Evolutionary conservation across 2,329 filamentous ascomycete species (phyloP), one percentile per base, ranked within the genome.

Genomic region (Stenocarpella maydis): DNA sequence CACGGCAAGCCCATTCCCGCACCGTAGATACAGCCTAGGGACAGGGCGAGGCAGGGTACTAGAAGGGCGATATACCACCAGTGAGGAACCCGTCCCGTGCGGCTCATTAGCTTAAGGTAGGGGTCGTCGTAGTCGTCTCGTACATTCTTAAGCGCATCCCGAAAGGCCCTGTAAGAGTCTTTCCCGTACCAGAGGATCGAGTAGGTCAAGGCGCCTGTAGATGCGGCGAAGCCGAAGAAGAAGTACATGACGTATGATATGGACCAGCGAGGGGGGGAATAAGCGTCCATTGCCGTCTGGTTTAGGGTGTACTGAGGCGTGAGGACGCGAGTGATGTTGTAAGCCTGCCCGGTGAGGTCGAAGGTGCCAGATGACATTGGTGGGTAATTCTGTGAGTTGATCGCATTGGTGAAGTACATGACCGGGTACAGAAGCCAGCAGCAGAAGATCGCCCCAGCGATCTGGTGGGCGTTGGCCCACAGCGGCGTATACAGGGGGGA

Each of bases 221-320:
- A 78, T 50, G 74, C 74, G n/a, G 76, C 78, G 67, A 79, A 79
- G 2, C 77, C 77, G 69, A 74, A 78, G 70, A 78, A 78, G 72
- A 78, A 79, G 69, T 75, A 74, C 72, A 79, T 76, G 39, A 75
- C 74, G 67, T 78, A 77, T 8, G 75, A 74, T 10, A 69, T 67
- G 17, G 75, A 74, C 75, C 75, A 77, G 70, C 74, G 71, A 19
- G 75, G 75, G 14, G 65, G 67, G 15, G 75, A 77, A 68, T 77
- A 77, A 5, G 72, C 69, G 50, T 74, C 71, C 68, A 75, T 72
- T 19, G 74, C 75, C 37, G 72, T 72, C 71, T 75, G 72, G 65
- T 78, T 75, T 43, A 78, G 71, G 12, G 73, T 74, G 61, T 73
- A 75, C 24, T 77, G 70, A 7, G 72, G 60, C n/a, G 72, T 76